Percentiles rank a stretch among this genome's conserved stretches.
phyloP scores from a whole-genome alignment of 2,329 filamentous ascomycete species.

The Xylaria sp. region DNA sequence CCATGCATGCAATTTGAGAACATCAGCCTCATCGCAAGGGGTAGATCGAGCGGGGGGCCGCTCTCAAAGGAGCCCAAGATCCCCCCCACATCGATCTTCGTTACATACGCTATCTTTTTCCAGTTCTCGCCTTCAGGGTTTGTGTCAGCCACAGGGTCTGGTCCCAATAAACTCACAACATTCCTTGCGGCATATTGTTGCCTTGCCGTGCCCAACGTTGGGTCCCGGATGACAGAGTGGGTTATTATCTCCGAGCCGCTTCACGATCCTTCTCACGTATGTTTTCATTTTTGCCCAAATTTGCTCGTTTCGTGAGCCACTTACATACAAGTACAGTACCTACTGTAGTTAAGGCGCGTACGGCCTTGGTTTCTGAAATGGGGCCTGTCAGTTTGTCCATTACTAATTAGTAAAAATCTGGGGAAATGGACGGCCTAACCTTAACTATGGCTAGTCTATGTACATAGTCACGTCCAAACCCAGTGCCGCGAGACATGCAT shows the following conservation, averaged over 20 bases:
- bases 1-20: constrained; percentile 32
- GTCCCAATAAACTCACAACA: constrained; percentile 6
- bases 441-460: constrained; percentile 16
- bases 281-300: constrained; percentile 25
- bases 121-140: background rate
- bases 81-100: constrained; percentile 34
- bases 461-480: background rate
- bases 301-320: background rate
- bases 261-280: constrained; percentile 1
- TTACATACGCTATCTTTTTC: background rate
- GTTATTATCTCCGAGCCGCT: constrained; percentile 19
- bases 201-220: background rate
- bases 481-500: constrained; percentile 25
- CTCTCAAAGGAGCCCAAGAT: constrained; percentile 12
- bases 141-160: constrained; percentile 17
- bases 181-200: background rate
- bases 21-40: constrained; percentile 36
- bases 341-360: too few relatives aligned
- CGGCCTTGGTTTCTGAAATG: background rate
- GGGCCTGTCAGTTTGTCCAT: background rate
- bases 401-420: constrained; percentile 34
- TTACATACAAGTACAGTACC: too few relatives aligned
- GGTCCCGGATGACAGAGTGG: constrained; percentile 14
- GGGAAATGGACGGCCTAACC: constrained; percentile 33
- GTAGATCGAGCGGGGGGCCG: constrained; percentile 30